Conservation (phyloP, 768 basidiomycete genomes). For the Phylloporus sp. region DNA sequence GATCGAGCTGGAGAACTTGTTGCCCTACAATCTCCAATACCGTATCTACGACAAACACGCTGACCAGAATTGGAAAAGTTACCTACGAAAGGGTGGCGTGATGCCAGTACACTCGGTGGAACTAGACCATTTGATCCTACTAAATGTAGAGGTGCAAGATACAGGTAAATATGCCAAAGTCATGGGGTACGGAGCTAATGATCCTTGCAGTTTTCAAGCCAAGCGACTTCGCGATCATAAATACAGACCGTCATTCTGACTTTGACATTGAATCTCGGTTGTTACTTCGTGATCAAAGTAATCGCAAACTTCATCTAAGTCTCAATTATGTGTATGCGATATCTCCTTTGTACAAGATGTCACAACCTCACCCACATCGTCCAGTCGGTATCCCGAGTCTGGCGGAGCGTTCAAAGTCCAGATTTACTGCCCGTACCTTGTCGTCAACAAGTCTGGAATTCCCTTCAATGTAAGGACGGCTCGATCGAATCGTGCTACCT, state of each 20-base stretch:
- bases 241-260: slow-evolving; percentile 86
- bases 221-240: slow-evolving; percentile 97
- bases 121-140: slow-evolving; percentile 78
- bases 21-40: slow-evolving; percentile 93
- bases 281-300: slow-evolving; percentile 64
- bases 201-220: slow-evolving; percentile 68
- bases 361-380: slow-evolving; percentile 6
- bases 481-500: slow-evolving; percentile 55
- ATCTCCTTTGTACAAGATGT: not conserved
- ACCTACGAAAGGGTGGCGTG: slow-evolving; percentile 85
- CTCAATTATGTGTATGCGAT: slow-evolving; percentile 86
- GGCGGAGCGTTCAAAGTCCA: slow-evolving; percentile 97
- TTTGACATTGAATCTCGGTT: slow-evolving; percentile 76
- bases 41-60: slow-evolving; percentile 96
- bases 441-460: slow-evolving; percentile 89
- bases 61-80: slow-evolving; percentile 91
- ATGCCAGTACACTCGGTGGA: slow-evolving; percentile 98
- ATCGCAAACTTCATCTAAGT: slow-evolving; percentile 72
- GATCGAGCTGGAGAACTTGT: slow-evolving; percentile 89
- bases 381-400: slow-evolving; percentile 79
- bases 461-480: slow-evolving; percentile 70
- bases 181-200: not conserved
- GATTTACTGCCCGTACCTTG: slow-evolving; percentile 83
- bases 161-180: slow-evolving; percentile 49
- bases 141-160: slow-evolving; percentile 90